Evolutionary conservation across 371 early-diverging fungal species (phyloP).

Genomic region (Apophysomyces sp.): DNA sequence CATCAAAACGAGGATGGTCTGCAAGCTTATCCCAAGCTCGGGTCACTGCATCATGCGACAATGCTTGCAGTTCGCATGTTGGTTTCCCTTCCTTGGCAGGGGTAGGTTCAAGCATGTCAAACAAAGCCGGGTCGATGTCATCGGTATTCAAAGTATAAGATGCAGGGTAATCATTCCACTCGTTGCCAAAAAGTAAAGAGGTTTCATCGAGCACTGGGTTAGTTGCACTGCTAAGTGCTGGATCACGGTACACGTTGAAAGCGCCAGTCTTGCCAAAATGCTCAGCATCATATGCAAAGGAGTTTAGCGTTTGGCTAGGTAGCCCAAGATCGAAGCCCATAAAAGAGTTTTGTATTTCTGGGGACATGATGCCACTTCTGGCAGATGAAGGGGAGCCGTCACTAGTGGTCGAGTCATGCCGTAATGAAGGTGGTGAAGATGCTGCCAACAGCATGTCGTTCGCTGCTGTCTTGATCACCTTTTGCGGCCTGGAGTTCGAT

Average conservation of each 20-base stretch:
- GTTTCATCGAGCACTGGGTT: not conserved
- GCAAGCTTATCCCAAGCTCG: constrained; percentile 49
- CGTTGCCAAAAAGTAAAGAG: not conserved
- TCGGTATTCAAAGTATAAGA: not conserved
- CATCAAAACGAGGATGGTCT: constrained; percentile 53
- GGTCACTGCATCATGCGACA: not conserved
- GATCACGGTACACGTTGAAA: not conserved
- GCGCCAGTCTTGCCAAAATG: not conserved
- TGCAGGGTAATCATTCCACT: not conserved
- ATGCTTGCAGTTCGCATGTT: not conserved
- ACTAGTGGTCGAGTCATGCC: not conserved
- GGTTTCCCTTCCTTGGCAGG: constrained; percentile 1
- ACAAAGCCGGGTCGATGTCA: not conserved
- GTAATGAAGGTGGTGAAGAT: not conserved
- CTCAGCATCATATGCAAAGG: not conserved
- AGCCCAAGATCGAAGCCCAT: not conserved
- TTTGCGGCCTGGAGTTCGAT: constrained; percentile 20
- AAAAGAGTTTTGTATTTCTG: not conserved
- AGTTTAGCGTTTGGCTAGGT: not conserved
- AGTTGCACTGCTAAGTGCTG: not conserved
- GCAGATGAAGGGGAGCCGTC: not conserved
- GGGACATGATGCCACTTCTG: not conserved
- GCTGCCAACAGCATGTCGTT: constrained; percentile 26
- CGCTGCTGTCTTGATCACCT: constrained; percentile 19
- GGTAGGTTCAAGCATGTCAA: not conserved